Conservation (phyloP, 768 basidiomycete species). For the Tulasnella sp. region DNA sequence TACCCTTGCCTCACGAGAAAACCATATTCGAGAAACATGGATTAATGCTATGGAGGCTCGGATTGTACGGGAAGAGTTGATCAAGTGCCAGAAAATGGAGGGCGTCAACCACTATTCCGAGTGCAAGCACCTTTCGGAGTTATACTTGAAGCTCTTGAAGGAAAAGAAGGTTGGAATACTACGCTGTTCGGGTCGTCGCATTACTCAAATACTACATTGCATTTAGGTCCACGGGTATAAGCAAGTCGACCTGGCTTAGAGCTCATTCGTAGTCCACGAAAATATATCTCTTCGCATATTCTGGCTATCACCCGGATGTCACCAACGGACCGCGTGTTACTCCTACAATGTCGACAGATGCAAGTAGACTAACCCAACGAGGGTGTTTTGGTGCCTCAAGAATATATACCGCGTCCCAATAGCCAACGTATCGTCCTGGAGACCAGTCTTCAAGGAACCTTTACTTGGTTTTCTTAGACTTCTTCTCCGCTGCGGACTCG, state of each 20-base stretch:
- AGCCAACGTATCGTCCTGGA: neutral
- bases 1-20: constrained; percentile 39
- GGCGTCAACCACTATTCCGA: constrained; percentile 86
- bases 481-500: constrained; percentile 27
- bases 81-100: constrained; percentile 80
- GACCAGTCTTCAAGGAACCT: neutral
- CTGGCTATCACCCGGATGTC: too few relatives aligned
- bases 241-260: constrained; percentile 43
- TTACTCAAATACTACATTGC: neutral
- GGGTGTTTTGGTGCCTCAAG: too few relatives aligned
- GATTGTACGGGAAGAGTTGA: constrained; percentile 75
- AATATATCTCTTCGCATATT: too few relatives aligned
- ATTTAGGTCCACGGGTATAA: constrained; percentile 74
- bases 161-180: constrained; percentile 58
- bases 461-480: neutral
- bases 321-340: too few relatives aligned
- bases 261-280: too few relatives aligned
- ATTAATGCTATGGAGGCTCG: constrained; percentile 86
- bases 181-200: neutral
- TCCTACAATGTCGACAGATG: too few relatives aligned
- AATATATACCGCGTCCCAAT: neutral
- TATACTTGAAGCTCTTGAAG: constrained; percentile 64
- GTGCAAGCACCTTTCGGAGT: constrained; percentile 75
- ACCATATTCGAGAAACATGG: constrained; percentile 82
- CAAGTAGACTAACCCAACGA: too few relatives aligned